Conservation (phyloP, 441 rosid genomes). For the Mallotus japonicus region DNA sequence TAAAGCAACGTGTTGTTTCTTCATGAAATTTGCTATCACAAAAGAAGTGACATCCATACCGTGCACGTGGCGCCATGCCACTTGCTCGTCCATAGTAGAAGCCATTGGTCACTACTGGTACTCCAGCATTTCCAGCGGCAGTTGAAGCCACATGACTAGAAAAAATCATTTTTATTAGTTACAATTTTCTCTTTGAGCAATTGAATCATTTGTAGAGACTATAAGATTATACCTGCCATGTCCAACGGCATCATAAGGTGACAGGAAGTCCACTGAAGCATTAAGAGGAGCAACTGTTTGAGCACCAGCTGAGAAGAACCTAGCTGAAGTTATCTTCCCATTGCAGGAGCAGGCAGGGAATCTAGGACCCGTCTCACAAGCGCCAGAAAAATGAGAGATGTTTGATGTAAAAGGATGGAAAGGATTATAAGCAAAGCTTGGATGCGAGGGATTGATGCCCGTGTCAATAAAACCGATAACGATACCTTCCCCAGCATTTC, state of each 20-base stretch:
- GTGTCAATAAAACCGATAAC: slow-evolving; percentile 81
- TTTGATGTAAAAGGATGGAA: slow-evolving; percentile 38
- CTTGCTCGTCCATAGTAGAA: slow-evolving; percentile 78
- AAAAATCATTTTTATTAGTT: background rate
- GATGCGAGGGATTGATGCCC: slow-evolving; percentile 76
- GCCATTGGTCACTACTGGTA: slow-evolving; percentile 69
- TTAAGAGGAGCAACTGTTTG: slow-evolving; percentile 51
- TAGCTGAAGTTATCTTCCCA: slow-evolving; percentile 75
- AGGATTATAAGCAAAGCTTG: slow-evolving; percentile 58
- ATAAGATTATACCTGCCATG: slow-evolving; percentile 68
- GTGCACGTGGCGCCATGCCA: slow-evolving; percentile 90
- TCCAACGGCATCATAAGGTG: slow-evolving; percentile 79
- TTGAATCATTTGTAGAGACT: background rate
- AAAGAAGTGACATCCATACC: slow-evolving; percentile 33
- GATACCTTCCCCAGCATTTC: slow-evolving; percentile 67
- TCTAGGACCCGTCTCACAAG: slow-evolving; percentile 67
- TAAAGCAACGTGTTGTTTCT: background rate
- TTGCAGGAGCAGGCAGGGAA: slow-evolving; percentile 66
- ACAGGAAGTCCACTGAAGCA: slow-evolving; percentile 63
- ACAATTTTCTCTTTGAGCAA: background rate
- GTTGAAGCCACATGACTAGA: slow-evolving; percentile 86
- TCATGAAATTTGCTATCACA: background rate
- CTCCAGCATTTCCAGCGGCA: slow-evolving; percentile 89
- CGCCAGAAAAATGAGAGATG: slow-evolving; percentile 62
- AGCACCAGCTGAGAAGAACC: slow-evolving; percentile 86